These are phyloP conservation scores for Komagataella populi DNA, from an alignment of 805 yeast genomes.

Conservation along the genomic window DNA sequence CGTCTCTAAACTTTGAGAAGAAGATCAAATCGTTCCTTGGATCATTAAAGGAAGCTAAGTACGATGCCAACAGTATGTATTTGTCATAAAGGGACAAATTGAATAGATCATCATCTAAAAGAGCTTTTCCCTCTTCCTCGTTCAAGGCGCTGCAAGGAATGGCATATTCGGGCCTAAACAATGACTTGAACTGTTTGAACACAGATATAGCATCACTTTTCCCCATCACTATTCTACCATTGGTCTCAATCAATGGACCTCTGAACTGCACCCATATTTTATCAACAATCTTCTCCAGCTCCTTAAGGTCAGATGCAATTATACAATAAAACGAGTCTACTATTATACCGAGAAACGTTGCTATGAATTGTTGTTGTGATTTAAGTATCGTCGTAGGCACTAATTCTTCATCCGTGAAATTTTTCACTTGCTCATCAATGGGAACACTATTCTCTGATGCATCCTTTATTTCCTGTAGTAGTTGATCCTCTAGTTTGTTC, in stretches of 20 bases:
- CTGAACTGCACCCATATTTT: neutral
- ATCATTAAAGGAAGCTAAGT: constrained; percentile 67
- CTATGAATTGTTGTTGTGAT: neutral
- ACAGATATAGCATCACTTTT: neutral
- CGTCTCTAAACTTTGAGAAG: constrained; percentile 51
- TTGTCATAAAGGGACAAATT: neutral
- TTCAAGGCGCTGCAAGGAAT: neutral
- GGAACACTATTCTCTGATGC: neutral
- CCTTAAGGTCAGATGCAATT: neutral
- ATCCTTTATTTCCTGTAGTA: neutral
- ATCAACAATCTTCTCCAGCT: neutral
- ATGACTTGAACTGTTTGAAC: neutral
- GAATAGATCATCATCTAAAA: neutral
- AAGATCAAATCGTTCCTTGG: constrained; percentile 53
- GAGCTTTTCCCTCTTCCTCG: neutral
- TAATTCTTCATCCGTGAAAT: neutral
- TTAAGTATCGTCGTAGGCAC: neutral
- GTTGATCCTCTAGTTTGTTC: neutral
- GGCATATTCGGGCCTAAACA: neutral
- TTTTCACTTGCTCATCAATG: neutral
- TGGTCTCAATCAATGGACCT: neutral
- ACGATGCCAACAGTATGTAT: constrained; percentile 67
- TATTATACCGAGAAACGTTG: neutral
- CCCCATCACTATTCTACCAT: neutral
- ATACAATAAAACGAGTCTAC: neutral